Conservation (phyloP, 2,329 filamentous ascomycete species). For the Exutisphaerella laricina region DNA sequence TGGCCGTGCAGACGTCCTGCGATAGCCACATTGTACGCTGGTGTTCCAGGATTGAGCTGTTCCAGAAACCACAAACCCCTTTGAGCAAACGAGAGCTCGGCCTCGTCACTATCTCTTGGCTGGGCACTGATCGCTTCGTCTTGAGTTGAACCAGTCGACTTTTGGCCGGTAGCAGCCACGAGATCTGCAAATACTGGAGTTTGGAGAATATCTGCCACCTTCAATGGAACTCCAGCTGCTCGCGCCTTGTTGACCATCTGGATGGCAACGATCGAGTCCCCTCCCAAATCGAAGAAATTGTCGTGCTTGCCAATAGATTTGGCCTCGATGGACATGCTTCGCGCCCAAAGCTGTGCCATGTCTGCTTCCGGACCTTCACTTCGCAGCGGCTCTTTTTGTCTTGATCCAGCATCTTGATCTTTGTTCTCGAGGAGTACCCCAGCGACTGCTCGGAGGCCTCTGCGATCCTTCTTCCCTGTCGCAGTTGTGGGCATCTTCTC, state of each 20-base stretch:
- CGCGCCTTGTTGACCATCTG: not conserved
- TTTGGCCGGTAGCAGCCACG: not conserved
- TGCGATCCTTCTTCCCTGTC: constrained; percentile 5
- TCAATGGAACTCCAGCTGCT: not conserved
- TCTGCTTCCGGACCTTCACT: not conserved
- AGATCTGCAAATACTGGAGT: constrained; percentile 5
- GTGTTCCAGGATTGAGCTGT: constrained; percentile 6
- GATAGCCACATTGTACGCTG: constrained; percentile 5
- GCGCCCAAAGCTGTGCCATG: not conserved
- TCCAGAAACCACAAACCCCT: constrained; percentile 9
- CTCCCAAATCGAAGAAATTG: not conserved
- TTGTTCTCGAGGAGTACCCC: not conserved
- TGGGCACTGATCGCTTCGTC: not conserved
- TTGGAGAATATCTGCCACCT: constrained; percentile 5
- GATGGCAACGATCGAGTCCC: not conserved
- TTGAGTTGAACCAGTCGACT: not conserved
- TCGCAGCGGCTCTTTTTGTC: not conserved
- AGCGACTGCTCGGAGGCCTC: not conserved
- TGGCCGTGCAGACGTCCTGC: constrained; percentile 4
- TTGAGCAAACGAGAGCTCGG: constrained; percentile 8
- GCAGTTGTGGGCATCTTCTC: not conserved
- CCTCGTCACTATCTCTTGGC: not conserved
- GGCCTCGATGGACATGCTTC: not conserved
- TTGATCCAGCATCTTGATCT: not conserved
- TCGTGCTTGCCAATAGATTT: not conserved